phyloP scores from a whole-genome alignment of 1,284 basidiomycete genomes.

The Trichosporon ovoides region DNA sequence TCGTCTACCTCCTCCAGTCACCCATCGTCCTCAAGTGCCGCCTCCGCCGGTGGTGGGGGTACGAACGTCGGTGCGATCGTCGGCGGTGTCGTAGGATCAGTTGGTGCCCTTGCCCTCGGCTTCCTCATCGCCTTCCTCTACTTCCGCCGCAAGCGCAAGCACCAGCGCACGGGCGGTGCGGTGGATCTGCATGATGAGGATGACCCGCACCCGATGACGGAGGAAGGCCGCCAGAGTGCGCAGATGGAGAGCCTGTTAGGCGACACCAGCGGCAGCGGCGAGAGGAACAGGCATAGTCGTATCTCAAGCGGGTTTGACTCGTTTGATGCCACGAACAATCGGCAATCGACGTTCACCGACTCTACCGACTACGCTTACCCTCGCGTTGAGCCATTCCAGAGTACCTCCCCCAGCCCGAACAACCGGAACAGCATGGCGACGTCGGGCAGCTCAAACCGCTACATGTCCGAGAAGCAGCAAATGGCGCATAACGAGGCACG shows the following conservation, averaged over 20 bases:
- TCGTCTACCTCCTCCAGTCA: background rate
- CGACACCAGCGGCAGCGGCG: background rate
- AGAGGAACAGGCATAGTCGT: slow-evolving; percentile 1
- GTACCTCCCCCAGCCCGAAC: background rate
- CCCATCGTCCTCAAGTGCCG: background rate
- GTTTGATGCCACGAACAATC: background rate
- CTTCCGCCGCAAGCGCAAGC: slow-evolving; percentile 6
- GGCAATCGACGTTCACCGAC: background rate
- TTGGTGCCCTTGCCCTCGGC: slow-evolving; percentile 2
- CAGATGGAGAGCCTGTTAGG: slow-evolving; percentile 3
- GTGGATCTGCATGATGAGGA: background rate
- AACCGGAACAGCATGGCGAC: background rate
- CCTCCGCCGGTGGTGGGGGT: background rate
- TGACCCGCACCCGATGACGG: background rate
- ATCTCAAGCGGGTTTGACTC: slow-evolving; percentile 3
- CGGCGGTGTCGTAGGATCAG: slow-evolving; percentile 14
- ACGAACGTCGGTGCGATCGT: slow-evolving; percentile 11
- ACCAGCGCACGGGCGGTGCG: background rate
- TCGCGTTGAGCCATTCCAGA: background rate
- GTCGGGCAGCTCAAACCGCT: background rate
- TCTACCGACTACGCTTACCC: background rate
- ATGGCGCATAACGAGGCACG: background rate
- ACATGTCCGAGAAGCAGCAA: slow-evolving; percentile 4
- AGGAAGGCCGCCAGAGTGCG: background rate
- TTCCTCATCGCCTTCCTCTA: slow-evolving; percentile 8